These are phyloP conservation scores for Terfezia boudieri DNA, from an alignment of 495 filamentous ascomycete genomes.

Conservation along the genomic window DNA sequence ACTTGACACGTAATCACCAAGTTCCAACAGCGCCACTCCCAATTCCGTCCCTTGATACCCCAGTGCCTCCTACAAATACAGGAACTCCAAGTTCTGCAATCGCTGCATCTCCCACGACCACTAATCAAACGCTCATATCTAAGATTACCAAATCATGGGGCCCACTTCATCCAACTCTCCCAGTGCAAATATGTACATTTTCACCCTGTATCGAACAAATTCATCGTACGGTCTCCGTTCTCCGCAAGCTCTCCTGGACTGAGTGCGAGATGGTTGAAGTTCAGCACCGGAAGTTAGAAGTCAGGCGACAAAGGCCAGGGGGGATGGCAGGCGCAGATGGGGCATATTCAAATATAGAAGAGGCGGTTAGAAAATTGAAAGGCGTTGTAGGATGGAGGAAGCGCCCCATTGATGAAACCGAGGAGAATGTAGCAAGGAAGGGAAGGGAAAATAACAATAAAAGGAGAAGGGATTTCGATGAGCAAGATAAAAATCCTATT, in stretches of 20 bases:
- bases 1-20: constrained; percentile 39
- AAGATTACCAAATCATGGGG: not conserved
- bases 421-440: constrained; percentile 8
- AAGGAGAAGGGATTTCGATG: not conserved
- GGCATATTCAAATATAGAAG: constrained; percentile 37
- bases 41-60: not conserved
- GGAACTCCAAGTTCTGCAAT: not conserved
- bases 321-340: constrained; percentile 31
- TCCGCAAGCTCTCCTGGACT: constrained; percentile 70
- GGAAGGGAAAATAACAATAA: constrained; percentile 1
- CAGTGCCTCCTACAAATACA: not conserved
- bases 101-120: not conserved
- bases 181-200: constrained; percentile 72
- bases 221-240: constrained; percentile 52
- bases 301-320: constrained; percentile 38
- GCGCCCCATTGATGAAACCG: constrained; percentile 20
- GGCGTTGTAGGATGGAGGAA: constrained; percentile 37
- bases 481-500: constrained; percentile 13
- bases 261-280: too few species aligned
- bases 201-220: constrained; percentile 94
- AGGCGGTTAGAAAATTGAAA: constrained; percentile 48
- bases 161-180: constrained; percentile 42
- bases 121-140: not conserved
- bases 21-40: not conserved
- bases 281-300: too few species aligned